Conservation (phyloP, 1,284 basidiomycete species). For the Chalciporus sp. region DNA sequence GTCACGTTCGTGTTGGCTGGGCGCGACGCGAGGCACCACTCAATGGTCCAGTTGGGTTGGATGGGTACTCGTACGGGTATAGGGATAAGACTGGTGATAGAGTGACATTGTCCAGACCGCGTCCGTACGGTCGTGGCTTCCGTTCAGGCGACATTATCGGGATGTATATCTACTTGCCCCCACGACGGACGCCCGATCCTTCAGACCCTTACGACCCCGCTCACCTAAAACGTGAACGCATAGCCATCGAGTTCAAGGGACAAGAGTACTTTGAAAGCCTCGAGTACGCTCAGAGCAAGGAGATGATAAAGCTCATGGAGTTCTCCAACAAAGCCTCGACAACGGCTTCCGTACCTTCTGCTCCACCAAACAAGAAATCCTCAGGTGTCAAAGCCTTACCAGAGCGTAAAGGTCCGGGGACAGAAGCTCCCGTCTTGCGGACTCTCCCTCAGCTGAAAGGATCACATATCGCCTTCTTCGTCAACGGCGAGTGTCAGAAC, state of each 20-base stretch:
- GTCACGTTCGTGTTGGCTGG: slow-evolving; percentile 91
- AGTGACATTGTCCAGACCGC: slow-evolving; percentile 81
- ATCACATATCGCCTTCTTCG: slow-evolving; percentile 86
- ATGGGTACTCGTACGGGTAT: slow-evolving; percentile 92
- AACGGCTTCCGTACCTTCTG: slow-evolving; percentile 59
- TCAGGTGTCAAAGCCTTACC: slow-evolving; percentile 69
- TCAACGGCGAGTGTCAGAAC: slow-evolving; percentile 89
- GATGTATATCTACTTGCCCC: slow-evolving; percentile 89
- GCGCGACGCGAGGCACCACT: slow-evolving; percentile 89
- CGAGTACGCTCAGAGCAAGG: slow-evolving; percentile 90
- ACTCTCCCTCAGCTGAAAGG: slow-evolving; percentile 71
- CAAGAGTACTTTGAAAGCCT: slow-evolving; percentile 95
- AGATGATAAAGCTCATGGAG: slow-evolving; percentile 90
- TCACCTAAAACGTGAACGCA: slow-evolving; percentile 80
- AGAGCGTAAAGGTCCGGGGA: slow-evolving; percentile 38
- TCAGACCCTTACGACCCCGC: slow-evolving; percentile 73
- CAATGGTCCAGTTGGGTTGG: slow-evolving; percentile 91
- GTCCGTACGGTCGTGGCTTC: slow-evolving; percentile 77
- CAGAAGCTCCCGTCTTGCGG: slow-evolving; percentile 47
- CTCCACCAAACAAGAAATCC: slow-evolving; percentile 59
- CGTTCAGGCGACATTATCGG: slow-evolving; percentile 89
- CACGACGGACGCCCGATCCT: slow-evolving; percentile 53
- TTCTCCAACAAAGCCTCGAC: slow-evolving; percentile 59
- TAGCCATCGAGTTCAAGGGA: slow-evolving; percentile 94
- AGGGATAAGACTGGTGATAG: slow-evolving; percentile 93